These are phyloP conservation scores for Sugiyamaella qingdaonensis DNA, from an alignment of 805 yeast genomes.

Conservation along the genomic window DNA sequence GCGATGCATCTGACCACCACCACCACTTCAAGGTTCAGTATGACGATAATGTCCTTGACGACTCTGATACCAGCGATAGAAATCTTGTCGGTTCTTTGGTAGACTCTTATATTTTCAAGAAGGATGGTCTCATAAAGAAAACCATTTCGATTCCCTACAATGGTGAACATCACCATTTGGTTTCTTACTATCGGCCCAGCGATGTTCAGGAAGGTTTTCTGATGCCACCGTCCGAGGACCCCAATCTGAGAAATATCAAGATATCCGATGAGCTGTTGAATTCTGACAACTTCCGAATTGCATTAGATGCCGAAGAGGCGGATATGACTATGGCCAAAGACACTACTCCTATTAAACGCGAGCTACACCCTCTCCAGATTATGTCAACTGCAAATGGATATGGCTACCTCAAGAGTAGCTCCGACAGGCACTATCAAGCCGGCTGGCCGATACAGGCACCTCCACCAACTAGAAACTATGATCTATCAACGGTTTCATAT, in stretches of 20 bases:
- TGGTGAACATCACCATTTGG: conserved; percentile 49
- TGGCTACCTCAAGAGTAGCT: too few relatives aligned
- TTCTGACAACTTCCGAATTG: conserved; percentile 33
- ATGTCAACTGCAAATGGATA: too few relatives aligned
- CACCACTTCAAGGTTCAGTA: not conserved
- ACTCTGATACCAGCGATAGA: conserved; percentile 28
- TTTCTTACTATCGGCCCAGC: conserved; percentile 71
- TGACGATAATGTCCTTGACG: not conserved
- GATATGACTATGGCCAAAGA: not conserved
- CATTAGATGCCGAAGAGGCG: conserved; percentile 25
- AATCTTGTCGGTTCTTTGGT: conserved; percentile 54
- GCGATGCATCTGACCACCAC: not conserved
- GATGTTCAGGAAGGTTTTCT: conserved; percentile 63
- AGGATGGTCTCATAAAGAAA: conserved; percentile 74
- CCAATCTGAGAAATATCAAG: conserved; percentile 45
- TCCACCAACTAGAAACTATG: too few relatives aligned
- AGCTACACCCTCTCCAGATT: too few relatives aligned
- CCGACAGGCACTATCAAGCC: too few relatives aligned
- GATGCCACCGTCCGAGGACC: conserved; percentile 52
- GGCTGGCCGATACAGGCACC: too few relatives aligned
- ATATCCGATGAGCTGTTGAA: conserved; percentile 36
- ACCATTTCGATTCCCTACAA: conserved; percentile 64
- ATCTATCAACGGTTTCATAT: not conserved
- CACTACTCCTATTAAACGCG: too few relatives aligned
- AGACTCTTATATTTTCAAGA: conserved; percentile 60